Percentiles rank a stretch among this genome's conserved stretches.
These are phyloP conservation scores for Mucor piriformis DNA, from an alignment of 371 early-diverging fungal species.

Conservation along the genomic window DNA sequence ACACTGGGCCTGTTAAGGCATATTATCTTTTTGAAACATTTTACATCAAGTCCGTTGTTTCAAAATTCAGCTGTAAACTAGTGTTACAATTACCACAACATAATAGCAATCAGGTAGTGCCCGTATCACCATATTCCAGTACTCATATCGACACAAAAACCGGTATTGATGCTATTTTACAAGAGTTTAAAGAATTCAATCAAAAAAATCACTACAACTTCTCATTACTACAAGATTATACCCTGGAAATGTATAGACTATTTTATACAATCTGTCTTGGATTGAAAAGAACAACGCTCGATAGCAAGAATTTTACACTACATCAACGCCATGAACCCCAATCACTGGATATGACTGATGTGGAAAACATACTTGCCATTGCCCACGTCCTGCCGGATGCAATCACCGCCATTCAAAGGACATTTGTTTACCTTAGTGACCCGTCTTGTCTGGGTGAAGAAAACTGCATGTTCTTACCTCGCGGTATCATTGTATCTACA, in stretches of 20 bases:
- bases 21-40: slow-evolving; percentile 38
- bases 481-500: slow-evolving; percentile 10
- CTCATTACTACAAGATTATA: slow-evolving; percentile 20
- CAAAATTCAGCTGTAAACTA: slow-evolving; percentile 11
- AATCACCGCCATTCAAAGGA: neutral
- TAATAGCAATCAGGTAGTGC: neutral
- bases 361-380: slow-evolving; percentile 7
- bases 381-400: slow-evolving; percentile 1
- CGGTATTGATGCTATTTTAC: neutral
- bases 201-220: neutral
- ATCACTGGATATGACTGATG: slow-evolving; percentile 17
- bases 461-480: slow-evolving; percentile 14
- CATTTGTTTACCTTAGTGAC: slow-evolving; percentile 1
- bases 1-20: slow-evolving; percentile 24
- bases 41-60: slow-evolving; percentile 27
- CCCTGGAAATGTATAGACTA: slow-evolving; percentile 11
- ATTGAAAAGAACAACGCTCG: slow-evolving; percentile 5
- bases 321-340: neutral
- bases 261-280: slow-evolving; percentile 15
- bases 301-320: neutral
- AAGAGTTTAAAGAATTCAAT: slow-evolving; percentile 16
- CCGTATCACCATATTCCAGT: too few species aligned
- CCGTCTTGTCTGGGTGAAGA: neutral
- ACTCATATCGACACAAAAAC: neutral
- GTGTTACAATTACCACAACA: slow-evolving; percentile 9